Evolutionary conservation across 148 eudicot species (phyloP).

Genomic region (Silene latifolia): DNA sequence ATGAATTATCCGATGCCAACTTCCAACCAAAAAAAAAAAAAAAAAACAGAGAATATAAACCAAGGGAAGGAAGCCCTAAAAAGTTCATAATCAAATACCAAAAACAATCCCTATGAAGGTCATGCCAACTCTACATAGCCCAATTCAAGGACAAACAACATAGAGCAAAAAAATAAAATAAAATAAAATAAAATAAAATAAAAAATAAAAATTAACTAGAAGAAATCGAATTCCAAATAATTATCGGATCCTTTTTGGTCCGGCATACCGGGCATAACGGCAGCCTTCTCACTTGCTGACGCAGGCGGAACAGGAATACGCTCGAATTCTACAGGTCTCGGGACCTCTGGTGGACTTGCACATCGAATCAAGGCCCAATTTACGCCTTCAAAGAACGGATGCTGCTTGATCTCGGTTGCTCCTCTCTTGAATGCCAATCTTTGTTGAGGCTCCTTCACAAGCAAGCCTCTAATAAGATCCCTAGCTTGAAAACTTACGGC

Average conservation of each 20-base stretch:
- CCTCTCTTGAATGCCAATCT: slow-evolving; percentile 59
- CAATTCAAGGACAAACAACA: not conserved
- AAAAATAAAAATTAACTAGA: not conserved
- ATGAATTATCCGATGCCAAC: too few relatives aligned
- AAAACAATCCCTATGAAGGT: too few relatives aligned
- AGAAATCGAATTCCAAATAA: slow-evolving; percentile 10
- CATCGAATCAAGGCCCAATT: slow-evolving; percentile 67
- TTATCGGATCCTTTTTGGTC: slow-evolving; percentile 5
- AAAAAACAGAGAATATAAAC: too few relatives aligned
- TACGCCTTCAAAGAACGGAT: slow-evolving; percentile 62
- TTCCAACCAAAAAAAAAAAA: too few relatives aligned
- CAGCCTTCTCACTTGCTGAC: slow-evolving; percentile 30
- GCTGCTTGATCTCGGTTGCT: slow-evolving; percentile 67
- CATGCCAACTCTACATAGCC: not conserved
- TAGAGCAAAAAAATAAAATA: not conserved
- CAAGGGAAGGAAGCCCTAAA: too few relatives aligned
- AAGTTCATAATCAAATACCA: too few relatives aligned
- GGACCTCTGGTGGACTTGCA: slow-evolving; percentile 61
- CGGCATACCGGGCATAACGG: not conserved
- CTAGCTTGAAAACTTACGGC: slow-evolving; percentile 52
- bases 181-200: too few relatives aligned
- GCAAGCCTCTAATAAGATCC: slow-evolving; percentile 55
- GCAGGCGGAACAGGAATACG: not conserved
- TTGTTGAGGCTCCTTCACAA: slow-evolving; percentile 58
- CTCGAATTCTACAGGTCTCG: slow-evolving; percentile 27